A percentile compares a stretch with the other conserved stretches of the same genome.
These are phyloP conservation scores for Massospora cicadina DNA, from an alignment of 371 early-diverging fungal species.

Conservation along the genomic window DNA sequence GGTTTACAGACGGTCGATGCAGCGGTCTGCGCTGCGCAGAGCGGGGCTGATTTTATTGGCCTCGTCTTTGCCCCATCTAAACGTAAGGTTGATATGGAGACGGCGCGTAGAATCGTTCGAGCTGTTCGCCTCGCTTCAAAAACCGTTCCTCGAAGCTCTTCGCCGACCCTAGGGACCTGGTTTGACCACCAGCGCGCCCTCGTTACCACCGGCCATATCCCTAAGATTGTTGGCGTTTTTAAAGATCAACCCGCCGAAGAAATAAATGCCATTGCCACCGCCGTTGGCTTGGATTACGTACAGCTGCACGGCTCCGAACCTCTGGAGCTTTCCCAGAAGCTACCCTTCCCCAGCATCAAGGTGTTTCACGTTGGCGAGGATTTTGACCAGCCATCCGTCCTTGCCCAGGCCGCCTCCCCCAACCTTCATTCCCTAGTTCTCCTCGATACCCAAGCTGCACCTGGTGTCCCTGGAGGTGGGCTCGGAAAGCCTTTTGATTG, in stretches of 20 bases:
- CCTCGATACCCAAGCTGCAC: slow-evolving; percentile 47
- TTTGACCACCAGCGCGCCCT: slow-evolving; percentile 29
- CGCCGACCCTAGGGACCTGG: slow-evolving; percentile 23
- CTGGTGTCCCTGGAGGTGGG: slow-evolving; percentile 47
- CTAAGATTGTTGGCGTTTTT: slow-evolving; percentile 86
- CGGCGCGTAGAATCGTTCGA: slow-evolving; percentile 39
- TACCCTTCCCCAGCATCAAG: slow-evolving; percentile 75
- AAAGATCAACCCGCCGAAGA: slow-evolving; percentile 59
- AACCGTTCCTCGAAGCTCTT: background rate
- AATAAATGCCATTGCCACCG: slow-evolving; percentile 41
- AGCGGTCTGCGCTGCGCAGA: slow-evolving; percentile 53
- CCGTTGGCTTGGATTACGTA: slow-evolving; percentile 63
- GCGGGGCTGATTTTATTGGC: slow-evolving; percentile 77
- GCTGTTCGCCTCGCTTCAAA: slow-evolving; percentile 22
- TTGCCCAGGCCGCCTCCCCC: slow-evolving; percentile 21
- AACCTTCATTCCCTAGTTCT: slow-evolving; percentile 43
- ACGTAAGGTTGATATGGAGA: slow-evolving; percentile 36
- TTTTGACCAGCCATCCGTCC: slow-evolving; percentile 24
- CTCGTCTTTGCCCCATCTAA: slow-evolving; percentile 70
- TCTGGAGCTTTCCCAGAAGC: slow-evolving; percentile 31
- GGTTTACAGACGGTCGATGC: slow-evolving; percentile 69
- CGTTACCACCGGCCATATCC: slow-evolving; percentile 31
- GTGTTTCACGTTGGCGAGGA: slow-evolving; percentile 54
- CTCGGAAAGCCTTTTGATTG: slow-evolving; percentile 58
- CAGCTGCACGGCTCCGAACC: slow-evolving; percentile 85